These are phyloP conservation scores for Meyerozyma athensensis DNA, from an alignment of 1,139 yeast species.

Conservation along the genomic window DNA sequence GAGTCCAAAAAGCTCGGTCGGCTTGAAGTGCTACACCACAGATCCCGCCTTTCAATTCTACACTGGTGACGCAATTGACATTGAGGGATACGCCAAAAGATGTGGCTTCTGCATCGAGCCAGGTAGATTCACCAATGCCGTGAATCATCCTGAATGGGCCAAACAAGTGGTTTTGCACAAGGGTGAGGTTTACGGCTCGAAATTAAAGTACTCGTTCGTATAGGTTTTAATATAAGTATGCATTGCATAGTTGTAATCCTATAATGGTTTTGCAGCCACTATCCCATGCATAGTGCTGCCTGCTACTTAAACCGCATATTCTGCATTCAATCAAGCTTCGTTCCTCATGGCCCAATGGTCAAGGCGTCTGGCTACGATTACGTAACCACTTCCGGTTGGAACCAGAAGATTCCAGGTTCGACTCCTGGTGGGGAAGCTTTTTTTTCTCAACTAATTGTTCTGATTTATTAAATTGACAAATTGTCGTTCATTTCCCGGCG, in stretches of 20 bases:
- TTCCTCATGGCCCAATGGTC: constrained; percentile 92
- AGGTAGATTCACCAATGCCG: constrained; percentile 55
- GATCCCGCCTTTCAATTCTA: constrained; percentile 70
- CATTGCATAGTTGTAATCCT: not conserved
- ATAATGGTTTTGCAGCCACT: not conserved
- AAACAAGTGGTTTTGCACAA: constrained; percentile 47
- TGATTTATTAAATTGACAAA: no score
- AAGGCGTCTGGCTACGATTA: constrained; percentile 88
- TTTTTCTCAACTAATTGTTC: no score
- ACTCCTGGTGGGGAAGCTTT: constrained; percentile 90
- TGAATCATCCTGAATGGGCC: constrained; percentile 44
- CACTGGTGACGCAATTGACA: constrained; percentile 52
- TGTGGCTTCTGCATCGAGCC: constrained; percentile 66
- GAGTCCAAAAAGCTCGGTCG: constrained; percentile 42
- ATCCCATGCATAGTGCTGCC: not conserved
- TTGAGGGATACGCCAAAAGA: constrained; percentile 39
- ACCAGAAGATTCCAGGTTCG: constrained; percentile 95
- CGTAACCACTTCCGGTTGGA: constrained; percentile 47
- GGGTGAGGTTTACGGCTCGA: constrained; percentile 54
- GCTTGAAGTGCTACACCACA: constrained; percentile 47
- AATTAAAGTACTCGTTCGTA: constrained; percentile 30
- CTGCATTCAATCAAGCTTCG: constrained; percentile 29
- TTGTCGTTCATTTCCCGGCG: no score
- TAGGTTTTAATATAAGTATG: not conserved
- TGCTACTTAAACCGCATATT: not conserved